Evolutionary conservation across 495 filamentous ascomycete species (phyloP).

Genomic region (Cenococcum geophilum): DNA sequence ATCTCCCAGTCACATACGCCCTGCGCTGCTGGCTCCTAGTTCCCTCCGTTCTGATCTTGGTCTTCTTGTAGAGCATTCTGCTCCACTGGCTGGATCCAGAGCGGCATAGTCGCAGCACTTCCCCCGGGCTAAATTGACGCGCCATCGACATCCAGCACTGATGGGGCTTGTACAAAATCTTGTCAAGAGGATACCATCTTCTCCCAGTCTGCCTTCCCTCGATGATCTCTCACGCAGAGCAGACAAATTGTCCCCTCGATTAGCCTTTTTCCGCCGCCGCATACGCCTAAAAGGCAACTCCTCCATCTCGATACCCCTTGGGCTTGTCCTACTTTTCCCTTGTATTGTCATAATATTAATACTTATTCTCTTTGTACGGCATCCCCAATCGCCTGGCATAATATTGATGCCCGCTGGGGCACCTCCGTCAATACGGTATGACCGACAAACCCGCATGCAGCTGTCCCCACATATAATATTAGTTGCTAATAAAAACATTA

Average conservation of each 20-base stretch:
- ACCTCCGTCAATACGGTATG: constrained; percentile 86
- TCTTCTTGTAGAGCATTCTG: background rate
- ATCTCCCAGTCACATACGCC: background rate
- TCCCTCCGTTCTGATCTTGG: background rate
- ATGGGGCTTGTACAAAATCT: constrained; percentile 63
- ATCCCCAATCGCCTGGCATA: constrained; percentile 73
- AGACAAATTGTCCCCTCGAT: constrained; percentile 48
- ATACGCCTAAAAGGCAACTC: constrained; percentile 92
- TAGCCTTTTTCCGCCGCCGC: constrained; percentile 82
- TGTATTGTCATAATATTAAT: constrained; percentile 87
- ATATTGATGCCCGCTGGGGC: constrained; percentile 85
- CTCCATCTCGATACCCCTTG: constrained; percentile 81
- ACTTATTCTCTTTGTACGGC: constrained; percentile 79
- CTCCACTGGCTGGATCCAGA: constrained; percentile 7
- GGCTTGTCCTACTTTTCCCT: constrained; percentile 88
- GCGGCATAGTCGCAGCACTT: constrained; percentile 1
- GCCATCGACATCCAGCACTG: constrained; percentile 10
- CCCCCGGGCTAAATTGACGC: constrained; percentile 10
- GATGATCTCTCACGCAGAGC: constrained; percentile 54
- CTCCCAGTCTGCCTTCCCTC: constrained; percentile 53
- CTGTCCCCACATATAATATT: background rate
- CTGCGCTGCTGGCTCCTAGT: background rate
- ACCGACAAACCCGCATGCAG: constrained; percentile 7
- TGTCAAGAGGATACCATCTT: constrained; percentile 57
- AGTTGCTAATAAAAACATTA: background rate